Evolutionary conservation across 1,284 basidiomycete genomes (phyloP), one percentile per base, ranked within the genome.

Genomic region (Ceratorhiza oryzae-sativae): DNA sequence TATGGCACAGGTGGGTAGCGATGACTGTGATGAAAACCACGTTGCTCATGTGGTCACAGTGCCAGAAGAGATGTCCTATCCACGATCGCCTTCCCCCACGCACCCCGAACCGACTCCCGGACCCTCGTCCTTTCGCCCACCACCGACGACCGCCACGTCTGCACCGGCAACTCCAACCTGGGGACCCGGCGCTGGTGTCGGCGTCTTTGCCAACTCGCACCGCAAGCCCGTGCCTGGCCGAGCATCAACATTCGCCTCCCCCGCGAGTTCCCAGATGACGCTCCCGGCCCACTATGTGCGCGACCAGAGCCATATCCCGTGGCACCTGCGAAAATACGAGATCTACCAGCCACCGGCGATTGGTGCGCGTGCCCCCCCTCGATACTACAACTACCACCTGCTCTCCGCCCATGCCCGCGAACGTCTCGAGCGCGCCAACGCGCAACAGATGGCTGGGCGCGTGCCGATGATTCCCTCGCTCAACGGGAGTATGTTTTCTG

Each of bases 281-380:
- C 42, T 61, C 23, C 45, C 42, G 9, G 51, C 34, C 25, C 61
- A 63, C 48, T 41, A 39, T 20, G 53, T 68, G 25, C 65, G 65
- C 53, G 65, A 68, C 51, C 65, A 68, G 65, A 58, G 53, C 25
- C 65, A 56, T 20, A 34, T 68, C 27, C 67, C 67, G 20, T 71
- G 67, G 67, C 67, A 71, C 41, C 67, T 48, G 32, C 53, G 67
- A 27, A 58, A 36, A 48, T 71, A 71, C 67, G 67, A 71, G 55
- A 71, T 71, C 27, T 71, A 71, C 67, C 67, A 71, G 46, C 67
- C 67, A n/a, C 65, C 65, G 39, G 49, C 65, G 32, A 55, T 68
- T 45, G 67, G 41, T 34, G 67, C 67, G 46, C 67, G 67, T 51
- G 67, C 67, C n/a, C 67, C 67, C 2, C 67, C 67, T 5, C 41